Conservation (phyloP, 2,329 filamentous ascomycete species). For the Penicillium brevicompactum region DNA sequence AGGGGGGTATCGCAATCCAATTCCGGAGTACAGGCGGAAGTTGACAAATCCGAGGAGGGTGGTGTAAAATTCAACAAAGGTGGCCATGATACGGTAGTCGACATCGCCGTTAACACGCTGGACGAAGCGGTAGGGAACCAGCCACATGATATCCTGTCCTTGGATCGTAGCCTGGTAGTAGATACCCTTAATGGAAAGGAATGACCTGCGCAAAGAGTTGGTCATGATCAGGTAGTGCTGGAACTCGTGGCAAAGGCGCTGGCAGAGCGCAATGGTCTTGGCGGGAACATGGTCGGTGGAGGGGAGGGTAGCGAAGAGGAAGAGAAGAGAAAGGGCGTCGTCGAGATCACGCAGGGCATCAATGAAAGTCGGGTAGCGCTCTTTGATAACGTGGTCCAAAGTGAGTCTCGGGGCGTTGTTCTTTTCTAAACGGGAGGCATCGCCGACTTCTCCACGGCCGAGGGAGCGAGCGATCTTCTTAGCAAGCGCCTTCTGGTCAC, state of each 20-base stretch:
- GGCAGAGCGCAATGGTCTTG: conserved; percentile 94
- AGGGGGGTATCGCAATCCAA: conserved; percentile 92
- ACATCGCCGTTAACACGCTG: conserved; percentile 91
- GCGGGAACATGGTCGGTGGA: conserved; percentile 86
- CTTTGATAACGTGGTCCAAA: conserved; percentile 94
- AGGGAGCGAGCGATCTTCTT: conserved; percentile 97
- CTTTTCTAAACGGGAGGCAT: conserved; percentile 88
- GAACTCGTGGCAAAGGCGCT: conserved; percentile 91
- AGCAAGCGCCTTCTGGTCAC: conserved; percentile 92
- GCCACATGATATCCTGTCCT: conserved; percentile 94
- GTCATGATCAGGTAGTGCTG: conserved; percentile 96
- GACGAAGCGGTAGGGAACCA: conserved; percentile 97
- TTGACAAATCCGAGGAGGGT: conserved; percentile 95
- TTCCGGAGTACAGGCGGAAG: conserved; percentile 87
- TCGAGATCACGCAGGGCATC: conserved; percentile 93
- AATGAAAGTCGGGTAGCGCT: conserved; percentile 95
- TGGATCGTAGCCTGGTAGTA: conserved; percentile 99
- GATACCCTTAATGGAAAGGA: conserved; percentile 97
- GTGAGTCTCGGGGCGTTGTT: conserved; percentile 87
- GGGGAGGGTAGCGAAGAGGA: conserved; percentile 94
- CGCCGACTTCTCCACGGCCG: conserved; percentile 84
- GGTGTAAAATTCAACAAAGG: conserved; percentile 98
- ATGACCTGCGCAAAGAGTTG: conserved; percentile 89
- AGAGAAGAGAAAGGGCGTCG: conserved; percentile 94
- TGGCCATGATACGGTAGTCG: conserved; percentile 98